These are phyloP conservation scores for Zymoseptoria crescenta DNA, from an alignment of 2,329 filamentous ascomycete species.

Conservation along the genomic window DNA sequence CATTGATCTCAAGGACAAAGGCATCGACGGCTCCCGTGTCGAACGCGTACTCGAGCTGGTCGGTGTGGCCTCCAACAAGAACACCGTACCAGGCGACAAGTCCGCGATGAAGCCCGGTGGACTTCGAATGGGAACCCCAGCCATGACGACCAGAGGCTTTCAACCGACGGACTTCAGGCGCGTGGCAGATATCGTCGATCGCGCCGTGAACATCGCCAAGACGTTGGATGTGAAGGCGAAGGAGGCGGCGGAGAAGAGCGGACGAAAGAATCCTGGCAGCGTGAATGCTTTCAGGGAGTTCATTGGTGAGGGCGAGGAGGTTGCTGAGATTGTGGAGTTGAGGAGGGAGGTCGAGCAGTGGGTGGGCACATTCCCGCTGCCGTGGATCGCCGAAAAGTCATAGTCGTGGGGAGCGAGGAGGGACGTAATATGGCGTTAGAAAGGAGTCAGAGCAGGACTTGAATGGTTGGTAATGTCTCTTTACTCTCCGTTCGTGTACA, in stretches of 20 bases:
- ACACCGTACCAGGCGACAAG: constrained; percentile 91
- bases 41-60: constrained; percentile 95
- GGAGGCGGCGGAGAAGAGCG: constrained; percentile 59
- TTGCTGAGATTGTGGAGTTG: constrained; percentile 64
- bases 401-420: neutral
- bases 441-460: neutral
- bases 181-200: constrained; percentile 78
- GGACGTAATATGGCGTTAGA: constrained; percentile 3
- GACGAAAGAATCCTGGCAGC: constrained; percentile 57
- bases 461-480: neutral
- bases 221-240: constrained; percentile 66
- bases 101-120: constrained; percentile 90
- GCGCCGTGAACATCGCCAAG: constrained; percentile 64
- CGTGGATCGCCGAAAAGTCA: constrained; percentile 47
- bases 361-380: constrained; percentile 66
- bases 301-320: constrained; percentile 58
- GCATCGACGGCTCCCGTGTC: constrained; percentile 85
- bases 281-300: constrained; percentile 62
- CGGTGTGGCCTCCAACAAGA: constrained; percentile 99
- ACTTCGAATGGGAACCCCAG: constrained; percentile 86
- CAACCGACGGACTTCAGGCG: constrained; percentile 77
- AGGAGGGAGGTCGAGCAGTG: constrained; percentile 69
- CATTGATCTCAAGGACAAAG: constrained; percentile 80
- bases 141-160: constrained; percentile 97
- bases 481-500: neutral